Percentiles rank a stretch among this genome's conserved stretches.
phyloP scores from a whole-genome alignment of 331 rosid genomes.

The Acacia concinna region DNA sequence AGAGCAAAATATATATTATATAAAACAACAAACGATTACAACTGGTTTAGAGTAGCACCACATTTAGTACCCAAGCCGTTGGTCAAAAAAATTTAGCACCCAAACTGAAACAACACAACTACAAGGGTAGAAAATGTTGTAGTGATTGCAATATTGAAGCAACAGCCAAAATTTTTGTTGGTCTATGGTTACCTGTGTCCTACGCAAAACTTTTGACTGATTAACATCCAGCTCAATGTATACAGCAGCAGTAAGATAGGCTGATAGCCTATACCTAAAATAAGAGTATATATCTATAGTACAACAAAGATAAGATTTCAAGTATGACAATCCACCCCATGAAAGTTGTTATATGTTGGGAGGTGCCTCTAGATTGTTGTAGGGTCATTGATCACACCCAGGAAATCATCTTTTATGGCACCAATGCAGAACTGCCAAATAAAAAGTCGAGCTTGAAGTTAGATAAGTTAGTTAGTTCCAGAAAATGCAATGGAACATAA shows the following conservation, averaged over 20 bases:
- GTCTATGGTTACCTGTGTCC: not conserved
- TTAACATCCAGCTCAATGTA: not conserved
- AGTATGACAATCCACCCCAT: not conserved
- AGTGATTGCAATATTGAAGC: not conserved
- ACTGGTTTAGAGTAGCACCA: too few relatives aligned
- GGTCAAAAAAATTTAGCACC: not conserved
- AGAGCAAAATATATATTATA: too few relatives aligned
- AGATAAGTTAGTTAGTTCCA: conserved; percentile 3
- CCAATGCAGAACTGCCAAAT: conserved; percentile 91
- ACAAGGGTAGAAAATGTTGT: not conserved
- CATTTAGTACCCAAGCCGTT: not conserved
- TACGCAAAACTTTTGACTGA: not conserved
- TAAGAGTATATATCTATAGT: not conserved
- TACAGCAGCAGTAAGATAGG: not conserved
- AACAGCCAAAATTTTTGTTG: not conserved
- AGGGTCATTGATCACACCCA: conserved; percentile 97
- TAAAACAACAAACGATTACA: too few relatives aligned
- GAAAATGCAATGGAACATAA: conserved; percentile 1
- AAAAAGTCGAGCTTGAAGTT: not conserved
- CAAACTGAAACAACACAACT: not conserved
- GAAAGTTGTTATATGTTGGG: not conserved
- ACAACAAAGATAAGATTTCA: not conserved
- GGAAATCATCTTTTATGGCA: conserved; percentile 93
- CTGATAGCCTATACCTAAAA: not conserved
- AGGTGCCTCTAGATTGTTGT: conserved; percentile 27